Percentiles rank a stretch among this genome's conserved stretches.
phyloP scores from a whole-genome alignment of 2,329 filamentous ascomycete genomes.

The Chaetoscypha palmicola region DNA sequence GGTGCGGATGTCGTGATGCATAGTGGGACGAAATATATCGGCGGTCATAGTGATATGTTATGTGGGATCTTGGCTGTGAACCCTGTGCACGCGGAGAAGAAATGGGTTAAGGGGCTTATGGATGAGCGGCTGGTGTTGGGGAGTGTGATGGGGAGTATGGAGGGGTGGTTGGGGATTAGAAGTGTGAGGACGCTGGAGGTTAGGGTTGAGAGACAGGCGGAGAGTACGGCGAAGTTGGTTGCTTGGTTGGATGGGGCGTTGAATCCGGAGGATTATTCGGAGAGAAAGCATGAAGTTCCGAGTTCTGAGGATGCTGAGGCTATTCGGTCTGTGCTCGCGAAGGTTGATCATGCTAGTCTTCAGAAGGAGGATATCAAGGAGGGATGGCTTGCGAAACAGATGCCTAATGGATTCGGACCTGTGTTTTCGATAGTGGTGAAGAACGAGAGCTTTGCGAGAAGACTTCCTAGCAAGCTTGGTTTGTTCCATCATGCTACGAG shows the following conservation, averaged over 20 bases:
- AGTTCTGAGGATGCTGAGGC: conserved; percentile 34
- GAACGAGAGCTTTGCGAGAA: conserved; percentile 51
- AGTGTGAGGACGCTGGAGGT: conserved; percentile 82
- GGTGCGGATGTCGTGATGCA: conserved; percentile 89
- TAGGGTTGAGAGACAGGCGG: conserved; percentile 69
- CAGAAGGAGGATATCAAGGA: conserved; percentile 55
- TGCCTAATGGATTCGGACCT: conserved; percentile 84
- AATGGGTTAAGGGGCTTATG: conserved; percentile 55
- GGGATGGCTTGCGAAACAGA: conserved; percentile 75
- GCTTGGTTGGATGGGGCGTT: conserved; percentile 52
- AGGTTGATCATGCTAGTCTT: conserved; percentile 70
- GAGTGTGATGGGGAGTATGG: conserved; percentile 78
- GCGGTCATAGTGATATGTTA: conserved; percentile 89
- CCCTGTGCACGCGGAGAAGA: conserved; percentile 39
- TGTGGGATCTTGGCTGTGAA: conserved; percentile 73
- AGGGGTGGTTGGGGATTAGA: conserved; percentile 85
- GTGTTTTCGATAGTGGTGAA: conserved; percentile 74
- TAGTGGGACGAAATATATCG: conserved; percentile 91
- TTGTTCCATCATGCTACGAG: conserved; percentile 95
- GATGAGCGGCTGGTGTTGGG: conserved; percentile 72
- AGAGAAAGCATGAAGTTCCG: conserved; percentile 6
- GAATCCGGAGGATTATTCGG: conserved; percentile 12
- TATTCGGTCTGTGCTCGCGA: conserved; percentile 49
- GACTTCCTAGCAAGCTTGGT: conserved; percentile 67
- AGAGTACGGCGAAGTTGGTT: conserved; percentile 63